These are phyloP conservation scores for Komagataella phaffii DNA, from an alignment of 805 yeast species.

Conservation along the genomic window DNA sequence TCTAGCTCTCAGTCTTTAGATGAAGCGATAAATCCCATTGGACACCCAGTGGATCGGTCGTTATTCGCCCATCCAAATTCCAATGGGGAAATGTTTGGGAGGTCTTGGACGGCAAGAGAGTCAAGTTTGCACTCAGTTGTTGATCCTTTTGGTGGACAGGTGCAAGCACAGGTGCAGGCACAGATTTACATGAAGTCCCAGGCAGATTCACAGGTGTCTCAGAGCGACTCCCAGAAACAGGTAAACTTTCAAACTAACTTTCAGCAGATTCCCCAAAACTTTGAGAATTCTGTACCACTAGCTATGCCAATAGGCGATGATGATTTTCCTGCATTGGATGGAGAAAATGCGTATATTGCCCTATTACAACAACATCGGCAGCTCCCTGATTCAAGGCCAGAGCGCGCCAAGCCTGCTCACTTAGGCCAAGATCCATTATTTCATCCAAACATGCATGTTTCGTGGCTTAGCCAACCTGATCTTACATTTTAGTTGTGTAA, in stretches of 20 bases:
- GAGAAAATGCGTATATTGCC: neutral
- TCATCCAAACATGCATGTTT: neutral
- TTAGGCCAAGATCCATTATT: neutral
- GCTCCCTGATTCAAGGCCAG: neutral
- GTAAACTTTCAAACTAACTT: neutral
- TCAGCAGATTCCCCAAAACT: neutral
- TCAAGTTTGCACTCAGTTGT: neutral
- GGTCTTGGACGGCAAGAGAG: neutral
- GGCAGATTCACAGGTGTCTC: neutral
- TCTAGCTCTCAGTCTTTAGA: neutral
- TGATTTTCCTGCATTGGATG: neutral
- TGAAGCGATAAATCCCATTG: neutral
- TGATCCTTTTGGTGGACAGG: neutral
- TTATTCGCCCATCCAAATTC: neutral
- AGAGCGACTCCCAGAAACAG: neutral
- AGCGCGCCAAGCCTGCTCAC: neutral
- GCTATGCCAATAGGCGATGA: neutral
- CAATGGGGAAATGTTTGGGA: neutral
- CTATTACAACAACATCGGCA: neutral
- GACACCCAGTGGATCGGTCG: neutral
- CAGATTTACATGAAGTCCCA: neutral
- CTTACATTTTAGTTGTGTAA: neutral
- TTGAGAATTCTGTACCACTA: neutral
- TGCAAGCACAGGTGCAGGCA: neutral
- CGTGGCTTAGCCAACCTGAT: neutral